Conservation (phyloP, 2,329 filamentous ascomycete species). For the Rutstroemia sp. region DNA sequence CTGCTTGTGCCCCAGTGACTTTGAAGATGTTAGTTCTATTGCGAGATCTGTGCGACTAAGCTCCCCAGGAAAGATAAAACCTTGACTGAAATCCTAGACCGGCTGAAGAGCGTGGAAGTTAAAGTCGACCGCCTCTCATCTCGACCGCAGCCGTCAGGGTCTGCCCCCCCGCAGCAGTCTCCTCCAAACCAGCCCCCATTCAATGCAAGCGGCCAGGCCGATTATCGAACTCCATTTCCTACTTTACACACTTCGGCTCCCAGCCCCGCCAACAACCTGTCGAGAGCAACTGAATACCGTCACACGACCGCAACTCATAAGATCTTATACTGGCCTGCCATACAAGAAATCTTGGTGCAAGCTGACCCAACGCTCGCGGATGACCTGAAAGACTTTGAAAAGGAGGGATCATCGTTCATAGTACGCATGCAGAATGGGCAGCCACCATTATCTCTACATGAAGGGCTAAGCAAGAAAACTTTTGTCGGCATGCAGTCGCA, state of each 20-base stretch:
- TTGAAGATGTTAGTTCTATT: not conserved
- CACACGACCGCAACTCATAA: slow-evolving; percentile 39
- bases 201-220: slow-evolving; percentile 9
- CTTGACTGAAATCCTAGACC: slow-evolving; percentile 51
- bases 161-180: slow-evolving; percentile 20
- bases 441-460: slow-evolving; percentile 21
- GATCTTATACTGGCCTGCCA: slow-evolving; percentile 43
- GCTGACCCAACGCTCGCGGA: slow-evolving; percentile 28
- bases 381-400: slow-evolving; percentile 31
- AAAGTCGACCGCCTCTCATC: slow-evolving; percentile 42
- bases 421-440: slow-evolving; percentile 26
- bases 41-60: slow-evolving; percentile 3
- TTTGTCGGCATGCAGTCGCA: slow-evolving; percentile 29
- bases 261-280: slow-evolving; percentile 10
- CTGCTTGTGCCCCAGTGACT: too few species aligned
- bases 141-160: slow-evolving; percentile 11
- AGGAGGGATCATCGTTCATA: slow-evolving; percentile 33
- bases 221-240: slow-evolving; percentile 21
- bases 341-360: slow-evolving; percentile 35
- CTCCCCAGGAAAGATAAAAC: slow-evolving; percentile 52
- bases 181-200: slow-evolving; percentile 22
- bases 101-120: slow-evolving; percentile 44
- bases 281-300: slow-evolving; percentile 18
- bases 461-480: slow-evolving; percentile 17
- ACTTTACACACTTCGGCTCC: slow-evolving; percentile 7